phyloP scores from a whole-genome alignment of 768 basidiomycete genomes.

The Phanerochaete carnosa region DNA sequence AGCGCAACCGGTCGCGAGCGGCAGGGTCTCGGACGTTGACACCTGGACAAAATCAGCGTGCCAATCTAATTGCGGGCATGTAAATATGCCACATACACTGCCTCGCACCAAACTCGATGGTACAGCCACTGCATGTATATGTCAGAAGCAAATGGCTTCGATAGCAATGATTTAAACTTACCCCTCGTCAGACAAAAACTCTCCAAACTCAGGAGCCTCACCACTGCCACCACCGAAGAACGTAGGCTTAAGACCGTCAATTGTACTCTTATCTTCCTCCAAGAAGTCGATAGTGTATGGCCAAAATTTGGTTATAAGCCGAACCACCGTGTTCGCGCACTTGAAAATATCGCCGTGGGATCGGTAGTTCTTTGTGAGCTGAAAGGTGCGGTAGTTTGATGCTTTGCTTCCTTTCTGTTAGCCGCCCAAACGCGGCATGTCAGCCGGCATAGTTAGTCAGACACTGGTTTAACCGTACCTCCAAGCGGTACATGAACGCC shows the following conservation, averaged over 20 bases:
- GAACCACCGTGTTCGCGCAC: slow-evolving; percentile 30
- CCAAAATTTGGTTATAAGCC: slow-evolving; percentile 28
- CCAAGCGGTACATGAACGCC: slow-evolving; percentile 57
- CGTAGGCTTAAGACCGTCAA: slow-evolving; percentile 29
- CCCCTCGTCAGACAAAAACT: slow-evolving; percentile 27
- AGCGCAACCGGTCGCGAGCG: slow-evolving; percentile 22
- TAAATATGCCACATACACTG: slow-evolving; percentile 23
- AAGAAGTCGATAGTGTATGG: slow-evolving; percentile 31
- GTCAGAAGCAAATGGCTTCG: not conserved
- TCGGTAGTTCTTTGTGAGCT: slow-evolving; percentile 32
- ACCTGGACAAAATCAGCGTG: slow-evolving; percentile 10
- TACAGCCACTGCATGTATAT: slow-evolving; percentile 11
- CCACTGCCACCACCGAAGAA: slow-evolving; percentile 26
- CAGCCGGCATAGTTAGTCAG: not conserved
- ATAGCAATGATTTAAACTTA: slow-evolving; percentile 13
- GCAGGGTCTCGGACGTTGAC: slow-evolving; percentile 31
- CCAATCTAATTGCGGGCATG: not conserved
- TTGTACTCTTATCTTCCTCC: slow-evolving; percentile 24
- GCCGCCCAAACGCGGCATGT: not conserved
- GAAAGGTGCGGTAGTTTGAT: slow-evolving; percentile 21
- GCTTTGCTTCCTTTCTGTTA: not conserved
- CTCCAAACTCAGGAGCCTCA: slow-evolving; percentile 26
- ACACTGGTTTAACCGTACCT: slow-evolving; percentile 48
- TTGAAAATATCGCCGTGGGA: slow-evolving; percentile 34
- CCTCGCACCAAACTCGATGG: slow-evolving; percentile 25